phyloP scores from a whole-genome alignment of 1,284 basidiomycete species.

The Tilletia horrida region DNA sequence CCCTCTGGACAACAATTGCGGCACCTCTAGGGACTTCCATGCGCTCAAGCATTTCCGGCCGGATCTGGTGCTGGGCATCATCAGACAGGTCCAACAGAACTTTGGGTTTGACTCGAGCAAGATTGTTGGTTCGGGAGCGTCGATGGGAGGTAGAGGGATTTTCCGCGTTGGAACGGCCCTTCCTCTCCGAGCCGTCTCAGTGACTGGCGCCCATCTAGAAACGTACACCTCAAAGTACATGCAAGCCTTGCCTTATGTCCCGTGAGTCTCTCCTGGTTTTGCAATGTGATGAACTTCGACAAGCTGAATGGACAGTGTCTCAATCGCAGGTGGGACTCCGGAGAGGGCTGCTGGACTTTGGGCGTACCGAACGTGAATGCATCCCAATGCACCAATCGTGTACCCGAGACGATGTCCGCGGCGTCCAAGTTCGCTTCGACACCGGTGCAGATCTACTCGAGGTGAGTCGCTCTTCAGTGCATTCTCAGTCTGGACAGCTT shows the following conservation, averaged over 20 bases:
- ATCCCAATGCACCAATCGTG: neutral
- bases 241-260: neutral
- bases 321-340: neutral
- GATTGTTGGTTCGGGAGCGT: neutral
- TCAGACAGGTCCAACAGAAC: neutral
- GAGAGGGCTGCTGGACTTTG: slow-evolving; percentile 1
- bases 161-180: neutral
- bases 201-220: neutral
- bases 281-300: no score
- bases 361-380: neutral
- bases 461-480: neutral
- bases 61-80: neutral
- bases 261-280: neutral
- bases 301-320: neutral
- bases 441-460: neutral
- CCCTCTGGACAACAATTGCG: neutral
- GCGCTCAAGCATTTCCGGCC: slow-evolving; percentile 5
- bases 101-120: slow-evolving; percentile 6
- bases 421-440: neutral
- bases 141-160: neutral
- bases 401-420: neutral
- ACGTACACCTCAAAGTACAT: neutral
- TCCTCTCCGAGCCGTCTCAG: neutral
- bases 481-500: neutral
- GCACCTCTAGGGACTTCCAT: neutral